phyloP scores from a whole-genome alignment of 345 rosid species.

The Cochlearia excelsa region DNA sequence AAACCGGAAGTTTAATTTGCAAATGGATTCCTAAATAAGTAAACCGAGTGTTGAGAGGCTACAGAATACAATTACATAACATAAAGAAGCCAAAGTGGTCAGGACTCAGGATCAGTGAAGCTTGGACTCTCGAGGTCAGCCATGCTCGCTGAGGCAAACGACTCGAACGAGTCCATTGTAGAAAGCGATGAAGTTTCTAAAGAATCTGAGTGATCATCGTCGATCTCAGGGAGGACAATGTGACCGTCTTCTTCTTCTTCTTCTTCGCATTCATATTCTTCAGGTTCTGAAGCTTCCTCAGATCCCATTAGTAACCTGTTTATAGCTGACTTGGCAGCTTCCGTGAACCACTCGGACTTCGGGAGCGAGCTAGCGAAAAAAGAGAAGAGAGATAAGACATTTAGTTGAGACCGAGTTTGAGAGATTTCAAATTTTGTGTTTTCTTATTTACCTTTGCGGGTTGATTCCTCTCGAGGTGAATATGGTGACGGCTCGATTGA shows the following conservation, averaged over 20 bases:
- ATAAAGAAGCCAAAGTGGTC: slow-evolving; percentile 11
- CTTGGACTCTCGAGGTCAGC: slow-evolving; percentile 85
- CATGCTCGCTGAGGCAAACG: slow-evolving; percentile 95
- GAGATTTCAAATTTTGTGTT: neutral
- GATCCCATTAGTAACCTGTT: slow-evolving; percentile 66
- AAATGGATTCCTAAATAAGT: no score
- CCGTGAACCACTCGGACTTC: slow-evolving; percentile 88
- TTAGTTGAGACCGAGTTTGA: neutral
- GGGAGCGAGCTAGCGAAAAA: slow-evolving; percentile 53
- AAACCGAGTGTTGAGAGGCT: neutral
- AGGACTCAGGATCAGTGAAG: slow-evolving; percentile 63
- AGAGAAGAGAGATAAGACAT: neutral
- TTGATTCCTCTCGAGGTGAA: slow-evolving; percentile 77
- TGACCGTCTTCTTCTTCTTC: slow-evolving; percentile 44
- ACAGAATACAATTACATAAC: neutral
- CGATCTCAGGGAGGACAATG: slow-evolving; percentile 38
- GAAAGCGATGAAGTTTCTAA: slow-evolving; percentile 73
- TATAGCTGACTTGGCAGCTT: slow-evolving; percentile 85
- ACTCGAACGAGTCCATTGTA: slow-evolving; percentile 55
- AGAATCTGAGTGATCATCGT: slow-evolving; percentile 48
- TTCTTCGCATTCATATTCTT: slow-evolving; percentile 41
- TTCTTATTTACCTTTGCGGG: slow-evolving; percentile 60
- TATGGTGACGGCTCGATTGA: slow-evolving; percentile 75
- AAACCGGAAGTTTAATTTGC: slow-evolving; percentile 1
- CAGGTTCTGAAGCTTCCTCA: slow-evolving; percentile 56